Percentiles rank a stretch among this genome's conserved stretches.
phyloP scores from a whole-genome alignment of 1,139 yeast species.

The Lodderomyces metapsilosis region DNA sequence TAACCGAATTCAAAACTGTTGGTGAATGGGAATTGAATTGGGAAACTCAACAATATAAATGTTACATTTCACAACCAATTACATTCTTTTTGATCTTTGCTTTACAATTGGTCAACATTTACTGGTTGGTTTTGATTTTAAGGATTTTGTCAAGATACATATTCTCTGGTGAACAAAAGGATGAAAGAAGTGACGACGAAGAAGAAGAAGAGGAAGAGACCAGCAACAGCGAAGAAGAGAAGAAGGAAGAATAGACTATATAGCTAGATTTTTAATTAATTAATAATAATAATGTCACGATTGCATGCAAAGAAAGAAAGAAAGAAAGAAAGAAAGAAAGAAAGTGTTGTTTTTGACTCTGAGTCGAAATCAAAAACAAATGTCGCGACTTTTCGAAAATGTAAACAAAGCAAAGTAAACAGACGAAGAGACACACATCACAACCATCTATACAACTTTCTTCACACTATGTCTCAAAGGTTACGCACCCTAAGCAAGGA shows the following conservation, averaged over 20 bases:
- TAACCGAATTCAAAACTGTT: conserved; percentile 81
- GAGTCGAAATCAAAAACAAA: neutral
- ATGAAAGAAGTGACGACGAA: conserved; percentile 91
- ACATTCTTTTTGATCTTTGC: conserved; percentile 76
- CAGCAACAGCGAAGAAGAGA: conserved; percentile 28
- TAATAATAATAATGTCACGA: neutral
- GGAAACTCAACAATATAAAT: conserved; percentile 93
- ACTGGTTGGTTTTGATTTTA: conserved; percentile 82
- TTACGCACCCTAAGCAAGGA: conserved; percentile 20
- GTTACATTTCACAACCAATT: conserved; percentile 91
- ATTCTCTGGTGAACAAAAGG: conserved; percentile 60
- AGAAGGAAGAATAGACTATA: conserved; percentile 16
- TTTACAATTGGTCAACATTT: conserved; percentile 78
- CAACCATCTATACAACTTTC: conserved; percentile 2
- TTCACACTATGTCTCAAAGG: conserved; percentile 1
- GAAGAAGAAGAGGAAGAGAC: conserved; percentile 45
- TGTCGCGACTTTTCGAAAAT: neutral
- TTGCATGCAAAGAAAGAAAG: too few species aligned
- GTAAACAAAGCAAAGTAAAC: neutral
- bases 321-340: too few species aligned
- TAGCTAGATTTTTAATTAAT: conserved; percentile 1
- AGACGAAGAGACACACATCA: conserved; percentile 2
- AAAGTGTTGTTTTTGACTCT: neutral
- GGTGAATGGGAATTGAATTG: conserved; percentile 82
- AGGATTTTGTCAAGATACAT: conserved; percentile 71